Base-by-base conservation (phyloP, 2,329 filamentous ascomycete species). In the Fusarium hostae region DNA sequence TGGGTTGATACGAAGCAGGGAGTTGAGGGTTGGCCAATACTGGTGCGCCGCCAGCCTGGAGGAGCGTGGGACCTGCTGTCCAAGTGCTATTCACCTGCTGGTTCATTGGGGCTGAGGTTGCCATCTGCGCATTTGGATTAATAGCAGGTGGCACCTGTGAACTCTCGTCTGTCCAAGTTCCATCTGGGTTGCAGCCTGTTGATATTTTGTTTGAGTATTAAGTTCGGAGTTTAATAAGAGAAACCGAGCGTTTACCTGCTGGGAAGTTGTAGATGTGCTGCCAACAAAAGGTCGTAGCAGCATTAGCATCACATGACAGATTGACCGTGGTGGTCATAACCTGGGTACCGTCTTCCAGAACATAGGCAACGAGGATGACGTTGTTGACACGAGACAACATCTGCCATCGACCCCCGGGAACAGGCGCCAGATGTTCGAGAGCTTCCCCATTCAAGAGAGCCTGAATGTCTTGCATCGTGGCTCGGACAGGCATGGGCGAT, bases 331-430 rank as follows among this genome's bases (percentile, higher is more conserved):
- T 57, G 10, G 35, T 37, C n/a, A 63, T 32, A 20, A 63, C 18
- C 30, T 56, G 37, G 18, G 32, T 37, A 7, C 60, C 60, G 24
- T 63, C 32, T 9, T 26, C 28, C n/a, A 54, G 22, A 20, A 28
- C 32, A 47, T 66, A 66, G 18, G 30, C 37, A 30, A 63, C 32
- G 22, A 58, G 39, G 39, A 66, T 35, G 2, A 39, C 45, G 22
- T 67, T 43, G 22, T 28, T n/a, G 10, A 34, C 22, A 24, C 48
- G 64, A 34, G 45, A 51, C 20, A 50, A 37, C 28, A 70, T 16
- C 18, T 26, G 51, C 71, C 71, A 73, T 16, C 24, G 35, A 18
- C 71, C 71, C 28, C 66, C 69, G 22, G 65, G 24, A 51, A 30
- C 26, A 34, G 66, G 62, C 35, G 62, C 69, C 48, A 73, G 58